Evolutionary conservation across 495 filamentous ascomycete genomes (phyloP).

Genomic region (Elaphomyces granulatus): DNA sequence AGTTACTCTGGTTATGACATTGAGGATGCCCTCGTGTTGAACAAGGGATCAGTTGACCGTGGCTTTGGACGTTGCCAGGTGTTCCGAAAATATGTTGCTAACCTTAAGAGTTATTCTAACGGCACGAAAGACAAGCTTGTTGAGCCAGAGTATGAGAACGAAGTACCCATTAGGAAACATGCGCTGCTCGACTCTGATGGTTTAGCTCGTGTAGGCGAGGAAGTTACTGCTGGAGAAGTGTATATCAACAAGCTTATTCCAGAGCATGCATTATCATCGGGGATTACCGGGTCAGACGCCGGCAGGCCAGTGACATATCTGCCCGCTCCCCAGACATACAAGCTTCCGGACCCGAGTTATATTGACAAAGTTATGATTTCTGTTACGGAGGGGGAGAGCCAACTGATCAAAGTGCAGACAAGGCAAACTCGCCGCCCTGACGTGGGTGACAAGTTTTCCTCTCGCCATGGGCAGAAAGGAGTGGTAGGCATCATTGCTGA

Average conservation of each 20-base stretch:
- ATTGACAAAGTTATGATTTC: constrained; percentile 92
- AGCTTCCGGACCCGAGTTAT: constrained; percentile 67
- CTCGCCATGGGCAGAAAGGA: constrained; percentile 95
- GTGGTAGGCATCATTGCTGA: constrained; percentile 92
- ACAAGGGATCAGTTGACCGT: constrained; percentile 86
- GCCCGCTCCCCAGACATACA: constrained; percentile 63
- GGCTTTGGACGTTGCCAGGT: constrained; percentile 96
- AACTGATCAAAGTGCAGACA: constrained; percentile 79
- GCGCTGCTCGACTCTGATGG: constrained; percentile 64
- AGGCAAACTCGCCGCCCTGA: constrained; percentile 88
- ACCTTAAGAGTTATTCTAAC: constrained; percentile 68
- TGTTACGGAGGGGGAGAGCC: constrained; percentile 63
- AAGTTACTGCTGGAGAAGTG: constrained; percentile 57
- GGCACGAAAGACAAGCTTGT: constrained; percentile 60
- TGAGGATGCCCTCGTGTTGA: constrained; percentile 92
- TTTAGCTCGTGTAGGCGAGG: constrained; percentile 65
- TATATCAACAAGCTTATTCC: constrained; percentile 82
- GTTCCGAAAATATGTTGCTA: constrained; percentile 70
- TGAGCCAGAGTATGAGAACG: constrained; percentile 42
- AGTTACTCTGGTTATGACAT: constrained; percentile 99
- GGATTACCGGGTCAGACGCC: constrained; percentile 45
- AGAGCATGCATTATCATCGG: constrained; percentile 49
- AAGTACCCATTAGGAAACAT: constrained; percentile 55
- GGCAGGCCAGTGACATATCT: constrained; percentile 43
- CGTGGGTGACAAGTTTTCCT: constrained; percentile 96